phyloP scores from a whole-genome alignment of 2,329 filamentous ascomycete genomes.

The Aureobasidium subglaciale region DNA sequence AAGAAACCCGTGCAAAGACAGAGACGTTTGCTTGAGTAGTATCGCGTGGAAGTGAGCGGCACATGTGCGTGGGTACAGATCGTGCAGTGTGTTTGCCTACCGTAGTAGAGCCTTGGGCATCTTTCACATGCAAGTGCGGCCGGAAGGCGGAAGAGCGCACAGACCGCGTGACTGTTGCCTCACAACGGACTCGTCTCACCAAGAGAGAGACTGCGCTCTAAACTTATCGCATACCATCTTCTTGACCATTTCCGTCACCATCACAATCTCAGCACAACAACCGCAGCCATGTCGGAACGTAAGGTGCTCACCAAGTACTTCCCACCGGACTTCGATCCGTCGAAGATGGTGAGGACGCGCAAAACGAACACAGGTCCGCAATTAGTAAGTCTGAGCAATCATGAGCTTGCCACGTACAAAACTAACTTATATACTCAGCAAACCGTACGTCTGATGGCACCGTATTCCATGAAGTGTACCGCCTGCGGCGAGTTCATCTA shows the following conservation, averaged over 20 bases:
- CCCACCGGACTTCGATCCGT: constrained; percentile 81
- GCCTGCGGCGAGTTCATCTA: constrained; percentile 76
- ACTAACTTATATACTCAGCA: no score
- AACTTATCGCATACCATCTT: neutral
- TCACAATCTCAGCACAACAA: neutral
- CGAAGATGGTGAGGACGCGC: constrained; percentile 62
- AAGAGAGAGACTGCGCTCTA: no score
- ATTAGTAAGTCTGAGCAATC: no score
- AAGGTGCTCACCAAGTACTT: constrained; percentile 68
- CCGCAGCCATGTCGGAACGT: constrained; percentile 67
- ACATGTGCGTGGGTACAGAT: no score
- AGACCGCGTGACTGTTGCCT: neutral
- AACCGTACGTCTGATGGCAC: constrained; percentile 84
- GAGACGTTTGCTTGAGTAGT: no score
- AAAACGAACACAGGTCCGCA: constrained; percentile 70
- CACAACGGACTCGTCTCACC: neutral
- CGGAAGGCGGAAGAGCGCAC: neutral
- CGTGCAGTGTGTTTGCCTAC: no score
- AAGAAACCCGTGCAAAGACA: no score
- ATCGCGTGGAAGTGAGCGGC: no score
- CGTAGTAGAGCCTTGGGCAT: no score
- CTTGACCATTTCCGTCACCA: neutral
- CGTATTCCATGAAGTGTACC: constrained; percentile 72
- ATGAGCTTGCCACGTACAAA: no score
- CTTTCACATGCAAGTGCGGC: neutral